Base-by-base conservation (phyloP, 2,329 filamentous ascomycete species). In the Rhytidhysteron rufulum region DNA sequence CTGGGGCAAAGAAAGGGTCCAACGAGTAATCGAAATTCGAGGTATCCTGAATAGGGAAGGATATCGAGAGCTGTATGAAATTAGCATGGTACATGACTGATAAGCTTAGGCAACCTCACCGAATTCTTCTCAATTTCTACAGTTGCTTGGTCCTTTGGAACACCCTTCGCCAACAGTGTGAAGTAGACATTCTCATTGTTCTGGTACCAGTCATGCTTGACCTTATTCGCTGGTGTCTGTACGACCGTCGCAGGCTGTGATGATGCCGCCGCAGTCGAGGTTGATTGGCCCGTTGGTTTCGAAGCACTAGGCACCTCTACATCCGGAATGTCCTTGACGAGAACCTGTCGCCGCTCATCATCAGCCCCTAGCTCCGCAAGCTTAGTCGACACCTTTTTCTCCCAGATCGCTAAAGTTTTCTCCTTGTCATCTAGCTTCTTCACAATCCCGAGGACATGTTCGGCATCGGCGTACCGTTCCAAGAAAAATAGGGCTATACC, bases 401-500 rank as follows among this genome's bases (percentile, higher is more conserved):
- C 65, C 81, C 81, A 85, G 40, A 83, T 77, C 1, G 67, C 67
- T 37, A 80, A 45, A 16, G 64, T 70, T 55, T 75, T 73, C 53
- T 76, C 71, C 50, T 78, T 68, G n/a, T 59, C 41, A 39, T 76
- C 72, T 39, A 75, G 66, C 51, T 74, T 74, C 44, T 70, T 70
- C 31, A 82, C 73, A 21, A 75, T 65, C n/a, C 67, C 70, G 16
- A 90, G 80, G 48, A 90, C 79, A 50, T 81, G 78, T 43, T 83
- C 77, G 1, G 89, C 84, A 65, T 96, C 85, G 3, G 83, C 88
- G 53, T 82, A 88, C 39, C 79, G 75, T 24, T 78, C 79, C 30
- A 89, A 70, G 35, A 82, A 79, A 63, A 81, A 86, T 19, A 91
- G 73, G 9, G 85, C 78, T 10, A 95, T 79, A 4, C 80, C 86